These are phyloP conservation scores for Scutellaria barbata DNA, from an alignment of 257 asterid genomes.

Conservation along the genomic window DNA sequence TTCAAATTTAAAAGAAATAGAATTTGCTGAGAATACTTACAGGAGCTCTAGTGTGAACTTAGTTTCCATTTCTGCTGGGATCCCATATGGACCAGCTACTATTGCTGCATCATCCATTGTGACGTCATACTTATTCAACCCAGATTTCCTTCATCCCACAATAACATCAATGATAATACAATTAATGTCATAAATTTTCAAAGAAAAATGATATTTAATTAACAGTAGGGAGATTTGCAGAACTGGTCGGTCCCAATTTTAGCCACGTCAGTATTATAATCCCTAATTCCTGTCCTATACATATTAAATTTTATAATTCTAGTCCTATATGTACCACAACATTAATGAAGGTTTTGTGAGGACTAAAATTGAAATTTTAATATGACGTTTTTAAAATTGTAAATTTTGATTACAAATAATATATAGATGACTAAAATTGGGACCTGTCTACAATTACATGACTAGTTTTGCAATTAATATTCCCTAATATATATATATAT, in stretches of 20 bases:
- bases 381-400: too few relatives aligned
- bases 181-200: background rate
- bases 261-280: too few relatives aligned
- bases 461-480: background rate
- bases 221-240: background rate
- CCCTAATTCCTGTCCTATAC: too few relatives aligned
- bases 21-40: constrained; percentile 48
- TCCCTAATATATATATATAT: too few relatives aligned
- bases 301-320: too few relatives aligned
- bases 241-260: too few relatives aligned
- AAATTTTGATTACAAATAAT: too few relatives aligned
- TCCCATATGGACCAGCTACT: constrained; percentile 78
- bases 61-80: constrained; percentile 81
- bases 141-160: constrained; percentile 57
- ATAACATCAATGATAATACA: background rate
- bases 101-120: constrained; percentile 96
- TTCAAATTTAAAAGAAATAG: background rate
- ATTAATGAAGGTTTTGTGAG: too few relatives aligned
- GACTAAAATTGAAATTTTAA: too few relatives aligned
- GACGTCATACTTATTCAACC: constrained; percentile 58
- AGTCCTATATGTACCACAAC: too few relatives aligned
- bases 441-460: too few relatives aligned
- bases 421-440: too few relatives aligned
- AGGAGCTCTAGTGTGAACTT: constrained; percentile 62
- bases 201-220: background rate